A percentile compares a stretch with the other conserved stretches of the same genome.
phyloP scores from a whole-genome alignment of 257 asterid genomes.

The Solanum stenotomum region DNA sequence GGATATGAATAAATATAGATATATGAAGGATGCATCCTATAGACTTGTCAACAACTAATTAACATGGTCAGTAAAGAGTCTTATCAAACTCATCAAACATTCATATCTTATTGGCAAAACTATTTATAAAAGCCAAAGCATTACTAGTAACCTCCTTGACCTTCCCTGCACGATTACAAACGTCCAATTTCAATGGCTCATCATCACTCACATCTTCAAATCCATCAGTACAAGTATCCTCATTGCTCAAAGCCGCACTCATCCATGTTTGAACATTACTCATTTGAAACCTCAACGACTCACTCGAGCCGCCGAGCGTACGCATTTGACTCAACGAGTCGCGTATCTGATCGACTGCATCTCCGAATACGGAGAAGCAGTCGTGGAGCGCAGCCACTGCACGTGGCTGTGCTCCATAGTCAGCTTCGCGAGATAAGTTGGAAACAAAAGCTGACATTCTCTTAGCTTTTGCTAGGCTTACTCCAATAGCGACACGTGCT shows the following conservation, averaged over 20 bases:
- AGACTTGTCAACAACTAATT: neutral
- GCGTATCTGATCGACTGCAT: slow-evolving; percentile 61
- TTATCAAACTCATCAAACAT: neutral
- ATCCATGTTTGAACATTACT: slow-evolving; percentile 96
- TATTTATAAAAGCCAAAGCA: slow-evolving; percentile 74
- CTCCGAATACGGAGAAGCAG: slow-evolving; percentile 49
- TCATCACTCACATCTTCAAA: slow-evolving; percentile 39
- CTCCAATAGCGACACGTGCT: slow-evolving; percentile 4
- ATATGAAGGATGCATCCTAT: neutral
- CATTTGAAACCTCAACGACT: slow-evolving; percentile 59
- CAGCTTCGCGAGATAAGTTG: slow-evolving; percentile 32
- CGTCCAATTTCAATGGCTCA: slow-evolving; percentile 40
- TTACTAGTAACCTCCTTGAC: slow-evolving; percentile 65
- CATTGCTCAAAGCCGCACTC: slow-evolving; percentile 86
- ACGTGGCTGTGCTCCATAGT: slow-evolving; percentile 41
- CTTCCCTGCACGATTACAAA: slow-evolving; percentile 30
- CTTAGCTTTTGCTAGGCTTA: slow-evolving; percentile 8
- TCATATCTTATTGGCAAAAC: slow-evolving; percentile 33
- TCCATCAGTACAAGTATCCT: slow-evolving; percentile 88
- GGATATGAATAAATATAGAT: neutral
- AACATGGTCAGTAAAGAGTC: neutral
- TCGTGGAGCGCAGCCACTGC: slow-evolving; percentile 56
- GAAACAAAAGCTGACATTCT: slow-evolving; percentile 1
- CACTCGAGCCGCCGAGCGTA: slow-evolving; percentile 29
- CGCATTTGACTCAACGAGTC: slow-evolving; percentile 71